A percentile compares a stretch with the other conserved stretches of the same genome.
Conservation (phyloP, 2,329 filamentous ascomycete species). For the Clonostachys byssicola region DNA sequence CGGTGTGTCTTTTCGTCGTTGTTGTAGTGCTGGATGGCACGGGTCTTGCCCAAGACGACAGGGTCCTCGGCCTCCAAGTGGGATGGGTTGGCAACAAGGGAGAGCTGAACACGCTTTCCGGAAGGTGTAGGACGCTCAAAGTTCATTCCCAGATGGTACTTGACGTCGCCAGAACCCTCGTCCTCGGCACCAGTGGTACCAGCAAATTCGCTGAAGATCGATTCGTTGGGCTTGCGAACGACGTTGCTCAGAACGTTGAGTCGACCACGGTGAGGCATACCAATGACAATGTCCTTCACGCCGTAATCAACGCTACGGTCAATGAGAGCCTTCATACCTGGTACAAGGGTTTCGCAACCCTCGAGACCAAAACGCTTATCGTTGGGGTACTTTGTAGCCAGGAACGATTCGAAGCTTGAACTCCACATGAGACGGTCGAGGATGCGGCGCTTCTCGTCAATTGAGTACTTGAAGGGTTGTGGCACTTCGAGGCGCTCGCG, state of each 20-base stretch:
- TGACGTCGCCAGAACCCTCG: conserved; percentile 96
- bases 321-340: conserved; percentile 98
- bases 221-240: conserved; percentile 97
- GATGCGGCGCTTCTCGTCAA: conserved; percentile 97
- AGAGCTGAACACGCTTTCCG: conserved; percentile 98
- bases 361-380: conserved; percentile 99
- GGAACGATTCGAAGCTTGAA: conserved; percentile 93
- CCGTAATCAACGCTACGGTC: conserved; percentile 98
- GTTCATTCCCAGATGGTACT: conserved; percentile 99
- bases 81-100: conserved; percentile 95
- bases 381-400: conserved; percentile 96
- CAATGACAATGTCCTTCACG: conserved; percentile 98
- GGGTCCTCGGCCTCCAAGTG: conserved; percentile 98
- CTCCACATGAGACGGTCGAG: conserved; percentile 98
- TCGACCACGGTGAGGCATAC: conserved; percentile 98
- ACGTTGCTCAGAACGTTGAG: conserved; percentile 98
- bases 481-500: conserved; percentile 92
- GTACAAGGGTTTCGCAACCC: conserved; percentile 93
- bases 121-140: conserved; percentile 97
- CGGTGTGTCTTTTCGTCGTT: conserved; percentile 87
- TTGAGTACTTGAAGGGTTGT: conserved; percentile 91
- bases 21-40: conserved; percentile 98
- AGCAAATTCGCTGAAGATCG: conserved; percentile 97
- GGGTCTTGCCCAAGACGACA: conserved; percentile 93
- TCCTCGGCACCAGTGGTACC: conserved; percentile 83